Evolutionary conservation across 2,329 filamentous ascomycete species (phyloP).

Genomic region (Ophiostoma populinum): DNA sequence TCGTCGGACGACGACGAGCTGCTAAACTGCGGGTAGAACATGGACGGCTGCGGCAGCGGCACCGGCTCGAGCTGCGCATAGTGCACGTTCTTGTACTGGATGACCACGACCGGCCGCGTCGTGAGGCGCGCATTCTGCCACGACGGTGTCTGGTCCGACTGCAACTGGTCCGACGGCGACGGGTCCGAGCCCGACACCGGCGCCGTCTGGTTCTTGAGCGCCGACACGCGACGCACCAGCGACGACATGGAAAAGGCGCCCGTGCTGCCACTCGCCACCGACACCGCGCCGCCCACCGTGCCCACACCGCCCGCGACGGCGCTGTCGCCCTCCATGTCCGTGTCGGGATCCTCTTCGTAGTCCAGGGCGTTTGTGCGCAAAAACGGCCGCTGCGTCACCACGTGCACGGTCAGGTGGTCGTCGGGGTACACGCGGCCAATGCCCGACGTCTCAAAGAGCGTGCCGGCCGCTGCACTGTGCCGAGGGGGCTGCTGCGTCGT

Average conservation of each 20-base stretch:
- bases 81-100: slow-evolving; percentile 27
- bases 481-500: too few relatives aligned
- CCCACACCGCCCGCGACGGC: slow-evolving; percentile 5
- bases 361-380: background rate
- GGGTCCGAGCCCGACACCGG: slow-evolving; percentile 4
- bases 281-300: too few relatives aligned
- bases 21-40: slow-evolving; percentile 32
- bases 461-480: too few relatives aligned
- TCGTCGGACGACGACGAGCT: slow-evolving; percentile 18
- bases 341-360: background rate
- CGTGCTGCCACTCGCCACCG: background rate
- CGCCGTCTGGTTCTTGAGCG: slow-evolving; percentile 8
- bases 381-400: slow-evolving; percentile 28
- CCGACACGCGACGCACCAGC: slow-evolving; percentile 25
- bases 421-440: slow-evolving; percentile 42
- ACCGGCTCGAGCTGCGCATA: slow-evolving; percentile 28
- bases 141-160: background rate
- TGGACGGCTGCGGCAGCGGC: slow-evolving; percentile 32
- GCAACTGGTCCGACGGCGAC: slow-evolving; percentile 1
- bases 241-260: slow-evolving; percentile 17
- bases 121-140: too few relatives aligned
- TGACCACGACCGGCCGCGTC: slow-evolving; percentile 22
- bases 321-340: background rate
- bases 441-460: slow-evolving; percentile 39
- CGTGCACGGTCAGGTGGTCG: slow-evolving; percentile 44